phyloP scores from a whole-genome alignment of 2,329 filamentous ascomycete genomes.

The Ophiostoma ips region DNA sequence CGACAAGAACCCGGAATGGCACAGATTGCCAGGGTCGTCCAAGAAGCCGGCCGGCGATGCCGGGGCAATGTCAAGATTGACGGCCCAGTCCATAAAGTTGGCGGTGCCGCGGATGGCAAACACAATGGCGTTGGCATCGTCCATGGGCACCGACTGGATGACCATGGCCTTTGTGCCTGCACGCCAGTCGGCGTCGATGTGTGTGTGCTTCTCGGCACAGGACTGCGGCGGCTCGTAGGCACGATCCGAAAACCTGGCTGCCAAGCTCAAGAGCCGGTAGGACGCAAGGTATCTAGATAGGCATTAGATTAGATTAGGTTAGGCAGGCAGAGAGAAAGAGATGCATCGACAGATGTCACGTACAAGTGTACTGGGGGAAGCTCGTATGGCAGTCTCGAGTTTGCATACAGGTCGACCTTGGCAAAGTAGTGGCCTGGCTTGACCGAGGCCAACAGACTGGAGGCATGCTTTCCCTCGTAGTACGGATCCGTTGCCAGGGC shows the following conservation, averaged over 20 bases:
- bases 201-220: constrained; percentile 48
- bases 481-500: background rate
- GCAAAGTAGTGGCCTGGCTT: constrained; percentile 48
- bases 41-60: constrained; percentile 54
- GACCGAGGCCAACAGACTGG: constrained; percentile 18
- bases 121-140: constrained; percentile 64
- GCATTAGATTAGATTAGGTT: background rate
- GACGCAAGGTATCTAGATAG: constrained; percentile 47
- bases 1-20: constrained; percentile 66
- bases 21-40: constrained; percentile 64
- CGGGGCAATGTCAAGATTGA: constrained; percentile 62
- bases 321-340: background rate
- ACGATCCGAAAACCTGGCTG: constrained; percentile 61
- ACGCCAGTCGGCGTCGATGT: constrained; percentile 57
- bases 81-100: constrained; percentile 73
- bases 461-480: background rate
- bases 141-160: constrained; percentile 66
- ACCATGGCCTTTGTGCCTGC: constrained; percentile 75
- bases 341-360: background rate
- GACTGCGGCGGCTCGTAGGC: constrained; percentile 54
- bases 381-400: constrained; percentile 56
- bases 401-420: constrained; percentile 67
- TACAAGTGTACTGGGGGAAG: constrained; percentile 55
- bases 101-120: constrained; percentile 74
- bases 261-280: constrained; percentile 64